phyloP scores from a whole-genome alignment of 805 yeast species.

The Candida vartiovaarae region DNA sequence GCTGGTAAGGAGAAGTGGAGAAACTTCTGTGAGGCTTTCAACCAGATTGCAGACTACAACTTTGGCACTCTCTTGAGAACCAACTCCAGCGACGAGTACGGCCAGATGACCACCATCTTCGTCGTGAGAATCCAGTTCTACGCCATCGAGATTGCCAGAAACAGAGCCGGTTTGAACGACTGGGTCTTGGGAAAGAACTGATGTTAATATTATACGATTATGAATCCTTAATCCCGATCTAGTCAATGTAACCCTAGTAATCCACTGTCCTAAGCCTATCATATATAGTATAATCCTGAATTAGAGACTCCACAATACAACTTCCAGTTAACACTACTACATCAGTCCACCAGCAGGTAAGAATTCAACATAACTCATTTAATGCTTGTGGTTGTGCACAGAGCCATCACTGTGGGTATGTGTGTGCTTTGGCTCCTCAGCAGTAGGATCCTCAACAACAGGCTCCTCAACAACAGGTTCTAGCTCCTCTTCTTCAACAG shows the following conservation, averaged over 20 bases:
- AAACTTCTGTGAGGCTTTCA: conserved; percentile 73
- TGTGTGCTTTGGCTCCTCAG: conserved; percentile 11
- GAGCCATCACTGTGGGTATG: conserved; percentile 23
- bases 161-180: conserved; percentile 83
- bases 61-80: conserved; percentile 90
- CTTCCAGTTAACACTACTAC: too few relatives aligned
- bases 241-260: too few relatives aligned
- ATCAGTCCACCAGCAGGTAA: too few relatives aligned
- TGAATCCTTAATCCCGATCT: neutral
- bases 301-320: too few relatives aligned
- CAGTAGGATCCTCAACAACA: neutral
- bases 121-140: conserved; percentile 92
- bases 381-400: conserved; percentile 23
- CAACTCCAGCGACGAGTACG: conserved; percentile 66
- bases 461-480: conserved; percentile 1
- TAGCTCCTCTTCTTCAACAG: conserved; percentile 16
- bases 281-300: neutral
- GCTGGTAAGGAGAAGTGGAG: conserved; percentile 90
- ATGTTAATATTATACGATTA: neutral
- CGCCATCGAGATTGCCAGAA: conserved; percentile 91
- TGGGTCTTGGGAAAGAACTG: conserved; percentile 51
- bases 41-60: conserved; percentile 84
- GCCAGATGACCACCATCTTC: conserved; percentile 77
- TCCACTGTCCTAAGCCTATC: neutral
- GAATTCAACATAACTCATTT: neutral